These are phyloP conservation scores for Chrysophaeum taylorii DNA, from an alignment of 352 stramenopile genomes.

Conservation along the genomic window DNA sequence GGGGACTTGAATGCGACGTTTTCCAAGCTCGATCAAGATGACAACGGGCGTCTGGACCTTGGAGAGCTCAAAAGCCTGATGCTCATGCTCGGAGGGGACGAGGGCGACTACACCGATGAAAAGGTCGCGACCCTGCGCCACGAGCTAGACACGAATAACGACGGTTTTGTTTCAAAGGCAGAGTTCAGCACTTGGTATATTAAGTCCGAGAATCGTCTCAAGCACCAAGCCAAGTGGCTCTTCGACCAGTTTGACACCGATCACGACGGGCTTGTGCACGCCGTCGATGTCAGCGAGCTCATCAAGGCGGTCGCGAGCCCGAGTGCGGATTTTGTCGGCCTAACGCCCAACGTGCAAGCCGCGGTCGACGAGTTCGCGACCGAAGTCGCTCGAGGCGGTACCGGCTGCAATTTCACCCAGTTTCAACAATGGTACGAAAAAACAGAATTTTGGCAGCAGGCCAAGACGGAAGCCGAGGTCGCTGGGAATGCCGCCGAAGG, in stretches of 20 bases:
- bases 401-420: conserved; percentile 49
- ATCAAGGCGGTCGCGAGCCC: conserved; percentile 40
- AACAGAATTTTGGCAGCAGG: conserved; percentile 43
- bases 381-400: conserved; percentile 42
- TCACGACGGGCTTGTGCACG: conserved; percentile 43
- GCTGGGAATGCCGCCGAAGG: neutral
- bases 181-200: conserved; percentile 56
- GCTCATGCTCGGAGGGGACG: conserved; percentile 28
- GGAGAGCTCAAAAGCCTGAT: conserved; percentile 48
- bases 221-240: conserved; percentile 38
- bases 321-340: too few species aligned
- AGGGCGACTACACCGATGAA: conserved; percentile 32
- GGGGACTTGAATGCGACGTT: conserved; percentile 55
- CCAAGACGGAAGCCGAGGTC: conserved; percentile 37
- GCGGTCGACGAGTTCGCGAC: conserved; percentile 45
- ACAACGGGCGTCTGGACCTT: conserved; percentile 45
- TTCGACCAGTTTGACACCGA: conserved; percentile 51
- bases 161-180: conserved; percentile 27
- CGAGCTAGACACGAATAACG: conserved; percentile 42
- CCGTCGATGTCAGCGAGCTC: conserved; percentile 43
- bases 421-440: conserved; percentile 53
- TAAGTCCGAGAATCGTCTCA: conserved; percentile 45
- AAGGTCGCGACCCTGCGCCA: conserved; percentile 40
- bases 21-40: conserved; percentile 43
- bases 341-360: too few species aligned